These are phyloP conservation scores for Sporisorium graminicola DNA, from an alignment of 1,284 basidiomycete genomes.

Conservation along the genomic window DNA sequence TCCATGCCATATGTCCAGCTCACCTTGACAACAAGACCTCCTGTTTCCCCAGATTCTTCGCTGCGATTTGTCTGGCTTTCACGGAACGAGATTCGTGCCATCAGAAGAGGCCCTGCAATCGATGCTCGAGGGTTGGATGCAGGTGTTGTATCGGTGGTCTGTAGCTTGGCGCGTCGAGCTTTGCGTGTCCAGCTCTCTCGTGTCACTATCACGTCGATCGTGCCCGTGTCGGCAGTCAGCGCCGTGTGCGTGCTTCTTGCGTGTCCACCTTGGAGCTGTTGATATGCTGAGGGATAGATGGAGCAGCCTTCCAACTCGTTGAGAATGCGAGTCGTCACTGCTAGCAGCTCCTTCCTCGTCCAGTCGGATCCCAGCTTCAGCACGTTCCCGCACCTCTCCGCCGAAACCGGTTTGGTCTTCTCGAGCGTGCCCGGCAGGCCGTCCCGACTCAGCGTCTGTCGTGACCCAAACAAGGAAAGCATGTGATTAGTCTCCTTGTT, in stretches of 20 bases:
- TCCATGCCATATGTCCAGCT: slow-evolving; percentile 35
- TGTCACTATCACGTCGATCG: slow-evolving; percentile 15
- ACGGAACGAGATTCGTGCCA: slow-evolving; percentile 10
- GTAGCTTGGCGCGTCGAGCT: slow-evolving; percentile 30
- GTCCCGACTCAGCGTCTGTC: slow-evolving; percentile 7
- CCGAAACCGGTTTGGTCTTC: background rate
- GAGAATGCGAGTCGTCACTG: background rate
- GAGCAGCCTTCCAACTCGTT: slow-evolving; percentile 23
- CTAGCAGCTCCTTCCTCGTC: slow-evolving; percentile 25
- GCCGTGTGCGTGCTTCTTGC: too few relatives aligned
- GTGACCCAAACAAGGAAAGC: background rate
- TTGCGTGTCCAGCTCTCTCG: slow-evolving; percentile 31
- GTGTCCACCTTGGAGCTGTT: background rate
- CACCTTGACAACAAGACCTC: slow-evolving; percentile 25
- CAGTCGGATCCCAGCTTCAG: slow-evolving; percentile 13
- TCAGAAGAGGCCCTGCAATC: slow-evolving; percentile 17
- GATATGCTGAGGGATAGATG: slow-evolving; percentile 5
- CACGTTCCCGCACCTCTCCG: slow-evolving; percentile 9
- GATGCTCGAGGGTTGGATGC: too few relatives aligned
- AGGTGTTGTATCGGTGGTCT: background rate
- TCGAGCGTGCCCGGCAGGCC: slow-evolving; percentile 7
- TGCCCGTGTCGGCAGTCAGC: background rate
- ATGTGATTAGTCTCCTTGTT: background rate
- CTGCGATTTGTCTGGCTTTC: too few relatives aligned
- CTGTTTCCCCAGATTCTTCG: slow-evolving; percentile 5